phyloP scores from a whole-genome alignment of 495 filamentous ascomycete species.

The Annulohypoxylon bovei region DNA sequence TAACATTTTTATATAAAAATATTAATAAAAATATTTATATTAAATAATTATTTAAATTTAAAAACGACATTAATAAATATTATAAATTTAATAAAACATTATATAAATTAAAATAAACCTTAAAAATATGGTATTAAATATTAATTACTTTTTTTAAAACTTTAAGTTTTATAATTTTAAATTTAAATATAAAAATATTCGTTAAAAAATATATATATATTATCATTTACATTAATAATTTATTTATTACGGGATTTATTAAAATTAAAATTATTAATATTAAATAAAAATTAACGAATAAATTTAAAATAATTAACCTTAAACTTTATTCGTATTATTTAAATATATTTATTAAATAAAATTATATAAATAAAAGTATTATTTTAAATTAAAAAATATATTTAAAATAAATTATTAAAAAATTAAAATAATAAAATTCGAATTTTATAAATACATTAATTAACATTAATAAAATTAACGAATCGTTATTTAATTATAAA shows the following conservation, averaged over 20 bases:
- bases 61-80: background rate
- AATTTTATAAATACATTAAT: background rate
- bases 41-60: background rate
- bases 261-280: background rate
- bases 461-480: background rate
- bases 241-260: background rate
- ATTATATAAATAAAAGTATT: background rate
- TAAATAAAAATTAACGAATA: background rate
- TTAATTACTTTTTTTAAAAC: background rate
- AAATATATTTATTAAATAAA: background rate
- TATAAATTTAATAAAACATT: slow-evolving; percentile 1
- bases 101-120: background rate
- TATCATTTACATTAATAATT: background rate
- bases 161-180: background rate
- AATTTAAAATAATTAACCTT: background rate
- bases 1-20: background rate
- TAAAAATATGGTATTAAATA: background rate
- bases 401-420: background rate
- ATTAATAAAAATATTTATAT: background rate
- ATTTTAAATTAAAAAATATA: background rate
- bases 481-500: background rate
- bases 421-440: background rate
- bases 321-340: background rate
- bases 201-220: background rate
- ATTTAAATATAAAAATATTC: background rate